Conservation (phyloP, 176 grass and related monocot genomes). For the Carex parvula region DNA sequence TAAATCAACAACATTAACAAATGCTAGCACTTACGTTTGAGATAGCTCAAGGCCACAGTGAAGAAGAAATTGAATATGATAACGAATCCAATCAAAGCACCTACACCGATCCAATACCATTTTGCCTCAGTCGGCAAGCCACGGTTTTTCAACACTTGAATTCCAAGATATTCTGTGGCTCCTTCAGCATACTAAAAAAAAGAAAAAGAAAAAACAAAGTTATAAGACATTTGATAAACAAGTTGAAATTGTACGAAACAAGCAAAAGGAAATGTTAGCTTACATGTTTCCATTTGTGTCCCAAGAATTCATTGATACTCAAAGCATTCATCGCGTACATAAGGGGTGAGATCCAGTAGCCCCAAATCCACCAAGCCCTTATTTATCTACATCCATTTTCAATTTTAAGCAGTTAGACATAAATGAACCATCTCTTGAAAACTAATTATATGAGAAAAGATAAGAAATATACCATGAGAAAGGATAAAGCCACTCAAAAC, state of each 20-base stretch:
- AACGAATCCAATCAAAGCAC: conserved; percentile 45
- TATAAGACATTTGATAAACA: conserved; percentile 9
- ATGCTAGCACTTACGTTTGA: conserved; percentile 39
- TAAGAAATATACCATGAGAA: conserved; percentile 42
- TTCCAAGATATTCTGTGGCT: conserved; percentile 33
- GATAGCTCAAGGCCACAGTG: conserved; percentile 46
- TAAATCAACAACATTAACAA: conserved; percentile 10
- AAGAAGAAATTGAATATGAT: conserved; percentile 55
- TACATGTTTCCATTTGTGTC: conserved; percentile 46
- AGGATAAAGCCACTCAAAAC: conserved; percentile 57
- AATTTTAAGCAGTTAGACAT: not conserved
- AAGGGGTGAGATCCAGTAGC: conserved; percentile 62
- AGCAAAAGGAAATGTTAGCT: conserved; percentile 3
- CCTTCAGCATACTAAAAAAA: conserved; percentile 26
- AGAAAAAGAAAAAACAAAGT: not conserved
- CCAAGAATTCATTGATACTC: conserved; percentile 51
- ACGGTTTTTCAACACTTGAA: conserved; percentile 45
- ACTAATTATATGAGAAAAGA: not conserved
- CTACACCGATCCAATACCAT: conserved; percentile 65
- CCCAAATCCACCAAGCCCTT: conserved; percentile 71
- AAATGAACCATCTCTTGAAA: not conserved
- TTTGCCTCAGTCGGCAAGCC: conserved; percentile 45
- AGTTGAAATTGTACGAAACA: conserved; percentile 5
- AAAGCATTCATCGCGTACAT: conserved; percentile 55
- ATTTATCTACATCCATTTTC: conserved; percentile 47